These are phyloP conservation scores for Auriculariales sp. DNA, from an alignment of 768 basidiomycete species.

Conservation along the genomic window DNA sequence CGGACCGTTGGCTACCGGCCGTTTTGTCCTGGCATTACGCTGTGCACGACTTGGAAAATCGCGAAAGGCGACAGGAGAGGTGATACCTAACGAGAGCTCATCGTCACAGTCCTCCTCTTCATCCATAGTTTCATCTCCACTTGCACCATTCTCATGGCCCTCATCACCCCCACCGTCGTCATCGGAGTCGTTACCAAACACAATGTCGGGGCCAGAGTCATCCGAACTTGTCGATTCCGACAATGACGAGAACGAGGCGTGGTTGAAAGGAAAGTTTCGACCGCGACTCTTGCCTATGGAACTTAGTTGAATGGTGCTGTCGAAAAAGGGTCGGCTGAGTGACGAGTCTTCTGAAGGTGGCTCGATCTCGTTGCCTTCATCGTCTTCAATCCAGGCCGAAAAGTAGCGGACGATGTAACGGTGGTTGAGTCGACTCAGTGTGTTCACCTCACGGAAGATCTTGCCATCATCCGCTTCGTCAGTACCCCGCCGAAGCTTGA, in stretches of 20 bases:
- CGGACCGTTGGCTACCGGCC: too few relatives aligned
- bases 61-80: constrained; percentile 5
- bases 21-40: too few relatives aligned
- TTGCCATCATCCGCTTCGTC: constrained; percentile 76
- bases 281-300: too few relatives aligned
- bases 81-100: neutral
- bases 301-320: too few relatives aligned
- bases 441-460: constrained; percentile 84
- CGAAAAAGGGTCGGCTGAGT: too few relatives aligned
- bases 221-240: neutral
- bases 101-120: constrained; percentile 1
- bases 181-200: constrained; percentile 22
- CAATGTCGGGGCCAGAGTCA: neutral
- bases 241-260: neutral
- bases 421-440: constrained; percentile 75
- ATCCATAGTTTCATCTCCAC: constrained; percentile 14
- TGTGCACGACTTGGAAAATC: too few relatives aligned
- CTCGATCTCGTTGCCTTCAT: constrained; percentile 20
- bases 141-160: constrained; percentile 19
- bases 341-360: neutral
- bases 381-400: constrained; percentile 78
- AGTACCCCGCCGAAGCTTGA: constrained; percentile 61
- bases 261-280: neutral
- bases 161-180: constrained; percentile 26
- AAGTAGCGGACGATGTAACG: constrained; percentile 86